Conservation (phyloP, 495 filamentous ascomycete genomes). For the Bacidia gigantensis region DNA sequence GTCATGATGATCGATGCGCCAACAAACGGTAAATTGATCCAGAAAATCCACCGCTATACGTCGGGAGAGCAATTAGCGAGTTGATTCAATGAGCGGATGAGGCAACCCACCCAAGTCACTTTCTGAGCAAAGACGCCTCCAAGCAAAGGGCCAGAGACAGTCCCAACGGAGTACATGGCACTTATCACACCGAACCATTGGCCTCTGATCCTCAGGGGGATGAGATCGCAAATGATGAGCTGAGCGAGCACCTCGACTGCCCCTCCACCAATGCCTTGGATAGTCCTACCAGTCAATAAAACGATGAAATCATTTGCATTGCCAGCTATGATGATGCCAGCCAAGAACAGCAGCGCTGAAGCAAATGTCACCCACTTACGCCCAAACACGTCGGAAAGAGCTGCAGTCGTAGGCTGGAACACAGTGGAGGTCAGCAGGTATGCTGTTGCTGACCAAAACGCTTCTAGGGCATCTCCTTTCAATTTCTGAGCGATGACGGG, state of each 20-base stretch:
- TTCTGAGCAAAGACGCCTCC: constrained; percentile 56
- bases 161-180: constrained; percentile 51
- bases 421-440: constrained; percentile 39
- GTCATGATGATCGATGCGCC: constrained; percentile 32
- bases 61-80: neutral
- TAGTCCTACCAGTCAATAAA: constrained; percentile 48
- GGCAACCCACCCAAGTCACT: constrained; percentile 39
- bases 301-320: constrained; percentile 40
- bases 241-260: constrained; percentile 49
- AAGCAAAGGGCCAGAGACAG: constrained; percentile 51
- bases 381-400: constrained; percentile 19
- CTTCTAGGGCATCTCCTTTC: constrained; percentile 38
- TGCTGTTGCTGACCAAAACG: constrained; percentile 45
- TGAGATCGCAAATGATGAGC: constrained; percentile 51
- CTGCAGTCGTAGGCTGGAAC: constrained; percentile 36
- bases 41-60: constrained; percentile 36
- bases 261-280: constrained; percentile 64
- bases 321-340: constrained; percentile 20
- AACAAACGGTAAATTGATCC: constrained; percentile 43
- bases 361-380: constrained; percentile 24
- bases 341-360: constrained; percentile 18
- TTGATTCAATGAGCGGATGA: neutral
- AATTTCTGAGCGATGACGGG: constrained; percentile 39
- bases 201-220: constrained; percentile 28
- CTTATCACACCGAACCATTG: constrained; percentile 38